These are phyloP conservation scores for Thelonectria discophora DNA, from an alignment of 2,329 filamentous ascomycete species.

Conservation along the genomic window DNA sequence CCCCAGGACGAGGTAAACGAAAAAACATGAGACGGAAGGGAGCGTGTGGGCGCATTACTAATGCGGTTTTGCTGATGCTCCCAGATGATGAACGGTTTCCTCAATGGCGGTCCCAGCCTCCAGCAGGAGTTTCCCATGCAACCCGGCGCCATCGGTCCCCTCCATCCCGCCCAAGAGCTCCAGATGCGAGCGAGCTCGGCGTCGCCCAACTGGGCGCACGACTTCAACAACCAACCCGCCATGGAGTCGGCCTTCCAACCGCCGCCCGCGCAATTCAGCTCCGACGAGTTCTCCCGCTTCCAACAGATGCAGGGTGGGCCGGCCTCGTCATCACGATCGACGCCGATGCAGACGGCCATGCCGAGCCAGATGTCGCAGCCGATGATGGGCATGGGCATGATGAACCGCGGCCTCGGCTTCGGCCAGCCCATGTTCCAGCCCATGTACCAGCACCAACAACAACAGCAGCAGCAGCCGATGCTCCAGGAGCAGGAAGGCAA, in stretches of 20 bases:
- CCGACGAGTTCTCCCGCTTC: slow-evolving; percentile 89
- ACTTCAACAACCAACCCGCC: slow-evolving; percentile 66
- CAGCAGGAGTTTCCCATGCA: slow-evolving; percentile 64
- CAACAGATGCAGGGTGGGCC: slow-evolving; percentile 75
- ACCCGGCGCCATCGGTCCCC: slow-evolving; percentile 54
- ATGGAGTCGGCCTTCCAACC: slow-evolving; percentile 77
- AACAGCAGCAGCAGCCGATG: slow-evolving; percentile 51
- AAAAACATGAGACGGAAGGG: slow-evolving; percentile 27
- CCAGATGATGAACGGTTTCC: slow-evolving; percentile 92
- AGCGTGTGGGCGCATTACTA: slow-evolving; percentile 40
- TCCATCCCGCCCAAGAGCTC: slow-evolving; percentile 59
- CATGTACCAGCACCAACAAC: slow-evolving; percentile 54
- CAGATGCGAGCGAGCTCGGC: slow-evolving; percentile 63
- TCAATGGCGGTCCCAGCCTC: slow-evolving; percentile 76
- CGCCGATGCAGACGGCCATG: slow-evolving; percentile 66
- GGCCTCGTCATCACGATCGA: slow-evolving; percentile 59
- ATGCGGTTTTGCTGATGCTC: slow-evolving; percentile 32
- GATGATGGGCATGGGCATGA: slow-evolving; percentile 65
- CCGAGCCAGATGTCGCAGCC: slow-evolving; percentile 62
- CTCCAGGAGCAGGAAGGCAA: slow-evolving; percentile 64
- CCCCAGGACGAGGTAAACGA: slow-evolving; percentile 80
- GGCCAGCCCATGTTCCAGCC: slow-evolving; percentile 63
- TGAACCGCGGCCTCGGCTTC: slow-evolving; percentile 63
- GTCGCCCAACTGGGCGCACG: slow-evolving; percentile 63
- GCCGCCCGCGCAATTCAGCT: slow-evolving; percentile 71